These are phyloP conservation scores for Kalmanozyma brasiliensis DNA, from an alignment of 1,284 basidiomycete genomes.

Conservation along the genomic window DNA sequence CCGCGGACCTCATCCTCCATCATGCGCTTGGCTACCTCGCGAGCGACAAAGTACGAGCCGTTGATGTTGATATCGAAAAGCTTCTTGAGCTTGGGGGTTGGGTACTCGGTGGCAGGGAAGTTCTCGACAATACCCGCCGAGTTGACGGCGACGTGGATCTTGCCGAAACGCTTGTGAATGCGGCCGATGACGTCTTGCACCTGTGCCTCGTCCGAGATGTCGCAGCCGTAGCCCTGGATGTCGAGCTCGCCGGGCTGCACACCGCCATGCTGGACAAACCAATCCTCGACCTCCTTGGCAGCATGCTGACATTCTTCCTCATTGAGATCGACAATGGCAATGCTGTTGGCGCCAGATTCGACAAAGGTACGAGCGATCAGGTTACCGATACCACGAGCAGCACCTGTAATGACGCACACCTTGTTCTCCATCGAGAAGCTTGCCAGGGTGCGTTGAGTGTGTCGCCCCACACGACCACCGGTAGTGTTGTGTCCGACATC, in stretches of 20 bases:
- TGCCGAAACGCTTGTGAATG: conserved; percentile 75
- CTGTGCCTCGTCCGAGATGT: conserved; percentile 81
- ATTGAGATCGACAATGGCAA: conserved; percentile 87
- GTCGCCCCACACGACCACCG: conserved; percentile 51
- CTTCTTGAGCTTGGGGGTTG: conserved; percentile 70
- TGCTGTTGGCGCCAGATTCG: conserved; percentile 83
- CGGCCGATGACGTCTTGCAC: conserved; percentile 44
- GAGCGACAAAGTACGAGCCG: conserved; percentile 83
- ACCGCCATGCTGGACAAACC: conserved; percentile 74
- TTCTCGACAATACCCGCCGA: conserved; percentile 85
- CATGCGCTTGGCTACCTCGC: conserved; percentile 82
- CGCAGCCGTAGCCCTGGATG: conserved; percentile 83
- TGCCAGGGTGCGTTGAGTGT: conserved; percentile 56
- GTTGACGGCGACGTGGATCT: conserved; percentile 74
- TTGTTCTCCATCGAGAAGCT: conserved; percentile 69
- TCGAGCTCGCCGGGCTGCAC: conserved; percentile 75
- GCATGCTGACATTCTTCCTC: conserved; percentile 78
- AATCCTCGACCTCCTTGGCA: conserved; percentile 78
- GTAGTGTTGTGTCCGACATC: conserved; percentile 60
- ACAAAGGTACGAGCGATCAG: conserved; percentile 77
- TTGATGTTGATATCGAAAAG: conserved; percentile 94
- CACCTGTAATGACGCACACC: conserved; percentile 94
- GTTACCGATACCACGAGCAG: conserved; percentile 76
- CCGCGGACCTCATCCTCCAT: conserved; percentile 73
- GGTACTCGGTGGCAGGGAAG: conserved; percentile 84